Conservation (phyloP, 2,329 filamentous ascomycete species). For the Sordariomycetes sp. region DNA sequence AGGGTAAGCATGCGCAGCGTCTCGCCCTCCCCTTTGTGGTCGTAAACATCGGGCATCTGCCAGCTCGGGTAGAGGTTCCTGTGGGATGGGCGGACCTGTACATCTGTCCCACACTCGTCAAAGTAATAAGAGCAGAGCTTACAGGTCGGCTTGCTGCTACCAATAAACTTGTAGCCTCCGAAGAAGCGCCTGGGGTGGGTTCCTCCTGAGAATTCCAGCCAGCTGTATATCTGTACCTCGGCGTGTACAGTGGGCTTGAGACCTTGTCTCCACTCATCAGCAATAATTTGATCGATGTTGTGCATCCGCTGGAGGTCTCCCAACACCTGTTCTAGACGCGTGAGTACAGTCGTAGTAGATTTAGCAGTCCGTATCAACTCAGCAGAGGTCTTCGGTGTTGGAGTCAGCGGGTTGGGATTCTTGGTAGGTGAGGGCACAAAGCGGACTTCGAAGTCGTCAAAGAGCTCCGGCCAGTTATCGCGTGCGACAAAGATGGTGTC, state of each 20-base stretch:
- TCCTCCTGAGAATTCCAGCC: slow-evolving; percentile 7
- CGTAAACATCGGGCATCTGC: slow-evolving; percentile 19
- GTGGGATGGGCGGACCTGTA: slow-evolving; percentile 17
- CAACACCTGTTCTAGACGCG: slow-evolving; percentile 7
- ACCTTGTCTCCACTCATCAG: slow-evolving; percentile 3
- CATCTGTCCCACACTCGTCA: slow-evolving; percentile 10
- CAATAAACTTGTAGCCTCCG: slow-evolving; percentile 19
- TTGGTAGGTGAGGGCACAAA: slow-evolving; percentile 14
- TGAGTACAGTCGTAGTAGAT: neutral
- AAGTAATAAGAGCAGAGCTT: slow-evolving; percentile 24
- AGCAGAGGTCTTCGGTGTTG: slow-evolving; percentile 8
- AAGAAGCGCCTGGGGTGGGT: slow-evolving; percentile 13
- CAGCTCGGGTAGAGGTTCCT: slow-evolving; percentile 24
- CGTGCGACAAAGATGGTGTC: slow-evolving; percentile 10
- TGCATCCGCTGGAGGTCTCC: slow-evolving; percentile 10
- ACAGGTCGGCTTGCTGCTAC: slow-evolving; percentile 25
- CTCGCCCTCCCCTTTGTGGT: neutral
- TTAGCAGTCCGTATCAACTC: slow-evolving; percentile 13
- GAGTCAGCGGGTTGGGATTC: slow-evolving; percentile 8
- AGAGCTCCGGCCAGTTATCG: slow-evolving; percentile 15
- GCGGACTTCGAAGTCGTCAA: slow-evolving; percentile 15
- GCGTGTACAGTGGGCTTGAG: slow-evolving; percentile 20
- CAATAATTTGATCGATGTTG: slow-evolving; percentile 12
- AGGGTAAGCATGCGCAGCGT: slow-evolving; percentile 10
- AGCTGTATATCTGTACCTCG: slow-evolving; percentile 17